Base-by-base conservation (phyloP, 768 basidiomycete species). In the Boletus tomentosulus region DNA sequence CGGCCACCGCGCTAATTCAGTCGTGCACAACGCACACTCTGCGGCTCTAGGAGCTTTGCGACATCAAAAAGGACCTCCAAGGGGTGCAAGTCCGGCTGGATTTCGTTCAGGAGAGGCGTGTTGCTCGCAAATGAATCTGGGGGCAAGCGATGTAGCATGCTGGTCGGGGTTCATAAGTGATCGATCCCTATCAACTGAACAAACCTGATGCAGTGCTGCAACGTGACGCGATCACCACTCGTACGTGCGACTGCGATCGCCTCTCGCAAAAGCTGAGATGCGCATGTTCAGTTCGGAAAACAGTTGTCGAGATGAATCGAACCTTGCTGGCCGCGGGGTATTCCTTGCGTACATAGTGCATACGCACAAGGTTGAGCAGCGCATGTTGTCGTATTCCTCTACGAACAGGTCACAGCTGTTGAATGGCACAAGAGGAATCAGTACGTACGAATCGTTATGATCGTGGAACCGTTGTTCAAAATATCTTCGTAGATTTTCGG, bases 381-480 rank as follows among this genome's bases (percentile, higher is more conserved):
- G 89, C 88, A 64, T 89, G 86, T 56, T 92, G 90, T 47, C 90
- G 86, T 53, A 88, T 68, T 6, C 87, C 87, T 16, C 89, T 92
- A 61, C 27, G 39, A 53, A 52, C 12, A 54, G 24, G 39, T 45
- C 38, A 25, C 19, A 3, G 34, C 47, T 28, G n/a, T 27, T n/a
- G 19, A 38, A 37, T 4, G 42, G 19, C 6, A 27, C 2, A 13
- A 38, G 39, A 42, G 41, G 5, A 38, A 45, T 25, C 28, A 25
- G 42, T 8, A 76, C 89, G 61, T 55, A 91, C 89, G 89, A 92
- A 66, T 92, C 89, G 57, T 83, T 85, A 33, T 76, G 78, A 52
- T 87, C 83, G 57, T 91, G 86, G 62, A 93, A 93, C 62, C 83
- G 86, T 55, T 92, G 91, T 65, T 92, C 90, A 59, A 92, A 93